Base-by-base conservation (phyloP, 768 basidiomycete genomes). In the Trametes cinnabarina region DNA sequence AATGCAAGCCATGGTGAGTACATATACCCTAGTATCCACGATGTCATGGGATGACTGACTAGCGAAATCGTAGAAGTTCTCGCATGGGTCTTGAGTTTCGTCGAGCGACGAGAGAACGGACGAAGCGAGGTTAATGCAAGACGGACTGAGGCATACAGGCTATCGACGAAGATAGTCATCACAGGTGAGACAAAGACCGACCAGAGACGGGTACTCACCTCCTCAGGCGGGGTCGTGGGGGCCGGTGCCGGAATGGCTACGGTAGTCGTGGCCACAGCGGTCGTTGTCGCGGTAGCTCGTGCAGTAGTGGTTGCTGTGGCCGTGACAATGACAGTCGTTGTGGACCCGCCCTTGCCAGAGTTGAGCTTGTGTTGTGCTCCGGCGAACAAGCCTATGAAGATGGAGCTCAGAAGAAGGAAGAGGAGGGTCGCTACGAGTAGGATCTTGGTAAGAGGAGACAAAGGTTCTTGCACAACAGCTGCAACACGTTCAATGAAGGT, bases 331-430 rank as follows among this genome's bases (percentile, higher is more conserved):
- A 75, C 66, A 10, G 79, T 81, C 49, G 71, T 69, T 47, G 79
- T 76, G 12, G 78, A 72, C 43, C 75, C 76, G 19, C 69, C 71
- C 15, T 63, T 67, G 54, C 77, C 77, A n/a, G 78, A 66, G 59
- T 82, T 82, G 51, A 94, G 79, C 60, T 84, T 86, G 67, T 90
- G 88, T 69, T 92, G 85, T 1, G 88, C 87, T 10, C 97, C 97
- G 30, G 93, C 88, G 71, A 94, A 98, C 4, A 99, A 77, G 10
- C 96, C 96, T 60, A 95, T 87, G 72, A 96, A 95, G n/a, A 92
- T 79, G 7, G 91, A 89, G 63, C 83, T 86, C 47, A 93, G 79
- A 44, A 98, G 79, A 14, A 98, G 79, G 46, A 99, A 79, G 25
- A 90, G 71, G 59, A 98, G 80, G 0, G 83, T 81, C 44, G 90